Percentiles rank a stretch among this genome's conserved stretches.
Evolutionary conservation across 2,329 filamentous ascomycete species (phyloP).

Genomic region (Hysterium pulicare): DNA sequence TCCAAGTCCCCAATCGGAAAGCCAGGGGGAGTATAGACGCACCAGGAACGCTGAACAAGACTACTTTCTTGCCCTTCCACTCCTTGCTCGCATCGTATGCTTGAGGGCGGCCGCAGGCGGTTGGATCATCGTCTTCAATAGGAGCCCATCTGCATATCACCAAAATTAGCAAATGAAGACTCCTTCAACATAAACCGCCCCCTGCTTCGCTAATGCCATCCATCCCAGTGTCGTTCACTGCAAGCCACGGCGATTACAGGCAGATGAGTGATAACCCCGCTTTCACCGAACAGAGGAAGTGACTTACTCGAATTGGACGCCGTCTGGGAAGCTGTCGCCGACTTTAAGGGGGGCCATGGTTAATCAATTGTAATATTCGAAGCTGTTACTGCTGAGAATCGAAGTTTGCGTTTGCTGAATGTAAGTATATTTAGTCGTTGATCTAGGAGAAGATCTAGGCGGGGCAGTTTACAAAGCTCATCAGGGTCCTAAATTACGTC

Average conservation of each 20-base stretch:
- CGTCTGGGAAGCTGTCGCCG: slow-evolving; percentile 80
- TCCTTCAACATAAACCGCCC: no score
- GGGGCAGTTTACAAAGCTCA: neutral
- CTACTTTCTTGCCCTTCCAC: slow-evolving; percentile 68
- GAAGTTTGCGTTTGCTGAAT: no score
- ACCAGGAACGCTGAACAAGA: slow-evolving; percentile 66
- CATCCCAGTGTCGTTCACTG: no score
- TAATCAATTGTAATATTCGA: no score
- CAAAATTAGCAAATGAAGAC: neutral
- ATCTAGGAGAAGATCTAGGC: no score
- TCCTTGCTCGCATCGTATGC: slow-evolving; percentile 77
- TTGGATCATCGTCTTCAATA: slow-evolving; percentile 69
- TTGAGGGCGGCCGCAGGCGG: slow-evolving; percentile 72
- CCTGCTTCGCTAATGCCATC: no score
- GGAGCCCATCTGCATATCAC: slow-evolving; percentile 63
- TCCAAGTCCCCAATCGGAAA: neutral
- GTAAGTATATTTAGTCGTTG: no score
- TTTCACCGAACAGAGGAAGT: slow-evolving; percentile 5
- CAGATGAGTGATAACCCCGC: neutral
- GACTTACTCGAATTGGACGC: slow-evolving; percentile 70
- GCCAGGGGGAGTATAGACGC: slow-evolving; percentile 10
- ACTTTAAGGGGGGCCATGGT: slow-evolving; percentile 67
- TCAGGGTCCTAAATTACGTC: neutral
- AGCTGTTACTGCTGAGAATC: no score
- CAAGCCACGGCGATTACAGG: no score